phyloP scores from a whole-genome alignment of 257 asterid species.

The Salvia miltiorrhiza region DNA sequence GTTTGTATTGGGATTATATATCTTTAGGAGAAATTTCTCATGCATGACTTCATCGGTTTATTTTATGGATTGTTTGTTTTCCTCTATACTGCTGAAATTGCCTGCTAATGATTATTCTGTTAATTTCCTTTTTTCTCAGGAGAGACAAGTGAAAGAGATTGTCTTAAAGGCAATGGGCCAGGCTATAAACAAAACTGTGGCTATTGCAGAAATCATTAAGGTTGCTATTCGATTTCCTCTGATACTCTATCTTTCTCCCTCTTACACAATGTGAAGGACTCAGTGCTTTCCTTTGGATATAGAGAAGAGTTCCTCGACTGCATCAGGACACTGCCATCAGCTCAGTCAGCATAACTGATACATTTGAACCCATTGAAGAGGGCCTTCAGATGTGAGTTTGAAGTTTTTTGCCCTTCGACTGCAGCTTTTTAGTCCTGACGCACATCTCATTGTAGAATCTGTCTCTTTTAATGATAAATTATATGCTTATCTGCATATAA shows the following conservation, averaged over 20 bases:
- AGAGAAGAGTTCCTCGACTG: constrained; percentile 80
- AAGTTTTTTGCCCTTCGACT: background rate
- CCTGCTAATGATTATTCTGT: background rate
- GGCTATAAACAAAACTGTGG: constrained; percentile 90
- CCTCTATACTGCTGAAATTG: background rate
- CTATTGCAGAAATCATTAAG: constrained; percentile 80
- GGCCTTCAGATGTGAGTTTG: constrained; percentile 86
- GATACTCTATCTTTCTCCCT: background rate
- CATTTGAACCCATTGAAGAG: constrained; percentile 98
- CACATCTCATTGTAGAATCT: background rate
- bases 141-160: constrained; percentile 69
- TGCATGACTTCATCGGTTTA: background rate
- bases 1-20: background rate
- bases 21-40: background rate
- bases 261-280: constrained; percentile 4
- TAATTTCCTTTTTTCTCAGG: constrained; percentile 38
- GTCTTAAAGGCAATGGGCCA: constrained; percentile 97
- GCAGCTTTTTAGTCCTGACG: background rate
- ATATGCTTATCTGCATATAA: no score
- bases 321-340: constrained; percentile 88
- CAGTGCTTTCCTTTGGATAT: constrained; percentile 21
- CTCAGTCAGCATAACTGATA: constrained; percentile 85
- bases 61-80: background rate
- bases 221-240: constrained; percentile 24
- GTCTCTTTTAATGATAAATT: background rate